phyloP scores from a whole-genome alignment of 176 grass and related monocot species.

The Dactylis glomerata region DNA sequence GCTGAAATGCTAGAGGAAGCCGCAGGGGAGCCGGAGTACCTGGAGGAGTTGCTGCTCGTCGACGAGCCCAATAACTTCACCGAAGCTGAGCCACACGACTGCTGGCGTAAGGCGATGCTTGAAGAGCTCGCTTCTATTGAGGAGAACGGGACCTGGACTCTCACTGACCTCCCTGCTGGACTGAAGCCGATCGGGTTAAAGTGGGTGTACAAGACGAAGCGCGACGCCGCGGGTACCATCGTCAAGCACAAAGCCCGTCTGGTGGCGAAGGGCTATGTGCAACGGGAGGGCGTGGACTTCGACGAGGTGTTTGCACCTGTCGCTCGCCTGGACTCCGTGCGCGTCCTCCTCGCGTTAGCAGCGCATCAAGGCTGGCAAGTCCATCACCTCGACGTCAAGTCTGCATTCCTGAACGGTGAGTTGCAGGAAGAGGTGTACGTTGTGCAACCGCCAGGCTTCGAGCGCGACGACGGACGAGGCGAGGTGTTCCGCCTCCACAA shows the following conservation, averaged over 20 bases:
- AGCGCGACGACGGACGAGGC: no score
- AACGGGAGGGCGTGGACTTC: background rate
- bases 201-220: background rate
- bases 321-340: background rate
- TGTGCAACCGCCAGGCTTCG: no score
- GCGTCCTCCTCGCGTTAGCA: no score
- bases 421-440: no score
- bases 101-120: background rate
- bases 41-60: background rate
- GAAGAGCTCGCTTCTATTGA: background rate
- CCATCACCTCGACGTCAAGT: no score
- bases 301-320: no score
- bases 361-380: no score
- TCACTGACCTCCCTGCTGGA: no score
- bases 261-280: background rate
- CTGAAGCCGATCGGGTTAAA: background rate
- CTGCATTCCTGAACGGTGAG: no score
- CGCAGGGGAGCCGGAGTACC: rapidly evolving
- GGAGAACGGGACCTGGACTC: background rate
- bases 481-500: no score
- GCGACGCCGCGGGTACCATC: background rate
- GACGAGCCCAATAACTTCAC: background rate
- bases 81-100: background rate
- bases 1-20: no score
- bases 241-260: background rate